phyloP scores from a whole-genome alignment of 2,329 filamentous ascomycete species.

The Colletotrichum viniferum region DNA sequence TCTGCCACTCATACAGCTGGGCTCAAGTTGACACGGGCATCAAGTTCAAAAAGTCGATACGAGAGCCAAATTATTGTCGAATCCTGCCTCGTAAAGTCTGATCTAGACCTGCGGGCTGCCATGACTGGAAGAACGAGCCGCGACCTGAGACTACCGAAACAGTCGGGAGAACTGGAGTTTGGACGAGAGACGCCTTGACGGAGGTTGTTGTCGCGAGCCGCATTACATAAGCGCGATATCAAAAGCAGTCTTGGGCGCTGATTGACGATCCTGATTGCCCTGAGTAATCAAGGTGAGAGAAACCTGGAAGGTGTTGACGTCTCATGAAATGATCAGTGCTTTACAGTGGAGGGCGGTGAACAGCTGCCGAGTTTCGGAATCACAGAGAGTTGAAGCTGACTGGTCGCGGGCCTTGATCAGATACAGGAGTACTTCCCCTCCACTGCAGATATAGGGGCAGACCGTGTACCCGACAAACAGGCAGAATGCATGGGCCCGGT shows the following conservation, averaged over 20 bases:
- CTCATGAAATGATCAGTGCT: constrained; percentile 16
- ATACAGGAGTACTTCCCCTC: neutral
- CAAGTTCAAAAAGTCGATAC: neutral
- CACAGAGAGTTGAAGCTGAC: constrained; percentile 8
- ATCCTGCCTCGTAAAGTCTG: neutral
- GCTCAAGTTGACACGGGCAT: neutral
- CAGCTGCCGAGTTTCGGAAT: constrained; percentile 20
- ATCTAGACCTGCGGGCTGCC: neutral
- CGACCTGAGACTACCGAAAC: neutral
- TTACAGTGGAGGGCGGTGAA: constrained; percentile 7
- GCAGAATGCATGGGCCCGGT: constrained; percentile 1
- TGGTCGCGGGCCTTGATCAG: neutral
- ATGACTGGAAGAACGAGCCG: neutral
- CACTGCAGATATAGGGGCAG: neutral
- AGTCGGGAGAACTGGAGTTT: neutral
- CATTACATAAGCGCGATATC: neutral
- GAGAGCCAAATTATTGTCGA: neutral
- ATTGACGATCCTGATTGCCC: neutral
- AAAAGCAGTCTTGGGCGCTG: neutral
- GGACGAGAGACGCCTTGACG: neutral
- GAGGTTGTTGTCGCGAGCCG: neutral
- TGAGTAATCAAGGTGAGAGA: constrained; percentile 2
- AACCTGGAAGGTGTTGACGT: neutral
- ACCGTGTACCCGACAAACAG: neutral
- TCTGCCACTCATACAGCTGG: neutral